Conservation (phyloP, 495 filamentous ascomycete species). For the Penicillium antarcticum region DNA sequence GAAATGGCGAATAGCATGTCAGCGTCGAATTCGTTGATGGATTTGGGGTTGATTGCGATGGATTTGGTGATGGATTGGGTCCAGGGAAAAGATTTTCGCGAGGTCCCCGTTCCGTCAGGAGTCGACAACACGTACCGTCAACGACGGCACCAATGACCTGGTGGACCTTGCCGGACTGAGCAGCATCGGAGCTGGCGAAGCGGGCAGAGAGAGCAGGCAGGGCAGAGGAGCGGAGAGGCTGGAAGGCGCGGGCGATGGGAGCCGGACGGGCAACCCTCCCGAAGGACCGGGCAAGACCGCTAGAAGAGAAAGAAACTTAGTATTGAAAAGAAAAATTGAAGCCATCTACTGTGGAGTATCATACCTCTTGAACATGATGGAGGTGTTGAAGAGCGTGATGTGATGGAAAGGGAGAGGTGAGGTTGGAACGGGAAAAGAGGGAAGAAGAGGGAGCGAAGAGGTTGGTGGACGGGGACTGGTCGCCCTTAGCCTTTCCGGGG, state of each 20-base stretch:
- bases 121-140: conserved; percentile 53
- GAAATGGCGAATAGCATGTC: conserved; percentile 30
- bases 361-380: conserved; percentile 90
- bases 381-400: conserved; percentile 50
- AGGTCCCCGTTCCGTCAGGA: conserved; percentile 25
- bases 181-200: conserved; percentile 65
- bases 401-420: conserved; percentile 32
- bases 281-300: conserved; percentile 77
- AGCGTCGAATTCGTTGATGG: conserved; percentile 33
- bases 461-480: conserved; percentile 43
- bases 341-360: conserved; percentile 41
- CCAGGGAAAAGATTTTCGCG: conserved; percentile 48
- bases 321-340: conserved; percentile 41
- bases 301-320: conserved; percentile 37
- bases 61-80: conserved; percentile 31
- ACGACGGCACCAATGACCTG: conserved; percentile 75
- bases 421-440: conserved; percentile 35
- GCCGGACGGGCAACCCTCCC: conserved; percentile 71
- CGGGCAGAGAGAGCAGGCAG: conserved; percentile 61
- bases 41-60: conserved; percentile 36
- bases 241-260: conserved; percentile 63
- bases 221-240: conserved; percentile 57
- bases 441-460: conserved; percentile 39
- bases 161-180: conserved; percentile 76
- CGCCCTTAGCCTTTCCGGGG: conserved; percentile 46